These are phyloP conservation scores for Salix viminalis DNA, from an alignment of 345 rosid species.

Conservation along the genomic window DNA sequence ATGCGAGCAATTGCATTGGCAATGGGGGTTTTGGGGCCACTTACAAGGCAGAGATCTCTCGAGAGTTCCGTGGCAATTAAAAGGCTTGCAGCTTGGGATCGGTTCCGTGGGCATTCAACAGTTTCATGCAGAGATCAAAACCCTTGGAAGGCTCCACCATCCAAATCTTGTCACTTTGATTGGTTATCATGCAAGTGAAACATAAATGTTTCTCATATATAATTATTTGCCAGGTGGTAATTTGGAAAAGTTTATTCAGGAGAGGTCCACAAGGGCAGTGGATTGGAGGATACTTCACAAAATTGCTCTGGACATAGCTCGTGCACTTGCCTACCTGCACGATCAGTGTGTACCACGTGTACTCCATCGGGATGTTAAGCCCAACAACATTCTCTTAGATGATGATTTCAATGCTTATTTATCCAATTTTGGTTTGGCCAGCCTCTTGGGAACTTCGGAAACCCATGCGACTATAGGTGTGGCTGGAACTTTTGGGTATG, in stretches of 20 bases:
- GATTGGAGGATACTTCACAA: slow-evolving; percentile 79
- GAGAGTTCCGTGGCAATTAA: slow-evolving; percentile 45
- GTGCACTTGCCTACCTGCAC: slow-evolving; percentile 83
- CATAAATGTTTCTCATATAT: slow-evolving; percentile 61
- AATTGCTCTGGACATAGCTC: slow-evolving; percentile 80
- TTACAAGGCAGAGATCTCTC: slow-evolving; percentile 49
- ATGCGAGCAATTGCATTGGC: slow-evolving; percentile 50
- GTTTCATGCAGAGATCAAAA: slow-evolving; percentile 53
- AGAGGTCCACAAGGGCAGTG: slow-evolving; percentile 42
- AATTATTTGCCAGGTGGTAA: slow-evolving; percentile 66
- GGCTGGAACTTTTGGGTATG: slow-evolving; percentile 93
- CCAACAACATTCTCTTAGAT: slow-evolving; percentile 86
- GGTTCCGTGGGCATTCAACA: slow-evolving; percentile 61
- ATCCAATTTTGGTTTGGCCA: slow-evolving; percentile 89
- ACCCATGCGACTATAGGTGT: slow-evolving; percentile 97
- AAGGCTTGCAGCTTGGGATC: slow-evolving; percentile 53
- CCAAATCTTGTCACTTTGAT: slow-evolving; percentile 53
- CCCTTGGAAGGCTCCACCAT: slow-evolving; percentile 51
- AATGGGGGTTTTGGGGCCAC: slow-evolving; percentile 65
- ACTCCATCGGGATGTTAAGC: slow-evolving; percentile 92
- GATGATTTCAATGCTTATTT: slow-evolving; percentile 68
- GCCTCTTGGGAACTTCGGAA: slow-evolving; percentile 81
- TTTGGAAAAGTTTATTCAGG: slow-evolving; percentile 52
- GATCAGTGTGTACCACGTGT: slow-evolving; percentile 83
- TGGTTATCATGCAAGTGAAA: slow-evolving; percentile 59